A percentile compares a stretch with the other conserved stretches of the same genome.
Conservation (phyloP, 148 eudicot genomes). For the Dysphania ambrosioides region DNA sequence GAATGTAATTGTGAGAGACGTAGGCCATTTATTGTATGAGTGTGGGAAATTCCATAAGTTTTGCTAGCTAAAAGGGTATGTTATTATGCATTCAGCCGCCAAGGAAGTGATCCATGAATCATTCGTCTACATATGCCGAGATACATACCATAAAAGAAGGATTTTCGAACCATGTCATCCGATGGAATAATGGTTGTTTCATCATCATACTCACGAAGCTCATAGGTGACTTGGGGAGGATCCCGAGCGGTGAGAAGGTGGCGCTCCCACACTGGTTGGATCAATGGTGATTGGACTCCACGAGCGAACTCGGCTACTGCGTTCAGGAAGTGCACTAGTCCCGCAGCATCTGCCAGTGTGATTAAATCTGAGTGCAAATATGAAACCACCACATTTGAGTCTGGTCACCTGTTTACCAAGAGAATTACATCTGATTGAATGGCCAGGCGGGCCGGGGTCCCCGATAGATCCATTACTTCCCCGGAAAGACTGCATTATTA, state of each 20-base stretch:
- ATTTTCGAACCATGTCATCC: slow-evolving; percentile 29
- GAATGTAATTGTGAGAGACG: slow-evolving; percentile 41
- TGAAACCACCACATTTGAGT: slow-evolving; percentile 33
- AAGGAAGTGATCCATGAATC: too few relatives aligned
- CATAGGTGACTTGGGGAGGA: slow-evolving; percentile 29
- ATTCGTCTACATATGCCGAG: too few relatives aligned
- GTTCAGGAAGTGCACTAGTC: slow-evolving; percentile 34
- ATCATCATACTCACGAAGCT: slow-evolving; percentile 31
- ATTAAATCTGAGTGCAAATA: slow-evolving; percentile 27
- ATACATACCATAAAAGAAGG: slow-evolving; percentile 27
- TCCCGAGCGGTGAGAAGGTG: slow-evolving; percentile 32
- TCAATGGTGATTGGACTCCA: slow-evolving; percentile 17
- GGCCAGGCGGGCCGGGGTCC: too few relatives aligned
- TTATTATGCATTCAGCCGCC: too few relatives aligned
- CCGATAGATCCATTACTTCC: too few relatives aligned
- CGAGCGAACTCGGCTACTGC: slow-evolving; percentile 38
- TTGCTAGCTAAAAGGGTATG: too few relatives aligned
- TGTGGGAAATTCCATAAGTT: too few relatives aligned
- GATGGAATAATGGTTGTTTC: slow-evolving; percentile 27
- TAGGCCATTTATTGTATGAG: too few relatives aligned
- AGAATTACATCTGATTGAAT: not conserved
- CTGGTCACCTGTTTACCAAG: slow-evolving; percentile 25
- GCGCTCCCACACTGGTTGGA: slow-evolving; percentile 39
- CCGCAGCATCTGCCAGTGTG: slow-evolving; percentile 37
- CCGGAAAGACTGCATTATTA: too few relatives aligned